These are phyloP conservation scores for Aspergillus ustus DNA, from an alignment of 2,329 filamentous ascomycete genomes.

Conservation along the genomic window DNA sequence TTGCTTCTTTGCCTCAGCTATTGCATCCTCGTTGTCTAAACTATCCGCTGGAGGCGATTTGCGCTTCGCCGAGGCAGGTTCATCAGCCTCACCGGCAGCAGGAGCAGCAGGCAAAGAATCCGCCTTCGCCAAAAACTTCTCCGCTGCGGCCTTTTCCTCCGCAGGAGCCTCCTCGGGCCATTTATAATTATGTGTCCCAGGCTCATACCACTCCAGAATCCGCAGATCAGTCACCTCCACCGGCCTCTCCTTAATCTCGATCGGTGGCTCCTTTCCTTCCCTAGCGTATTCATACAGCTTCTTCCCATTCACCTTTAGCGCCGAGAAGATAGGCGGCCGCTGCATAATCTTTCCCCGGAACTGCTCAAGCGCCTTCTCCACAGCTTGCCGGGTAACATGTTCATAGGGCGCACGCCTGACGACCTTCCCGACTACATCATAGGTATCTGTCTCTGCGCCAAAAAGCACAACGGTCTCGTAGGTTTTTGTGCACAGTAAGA, in stretches of 20 bases:
- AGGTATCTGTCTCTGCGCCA: constrained; percentile 89
- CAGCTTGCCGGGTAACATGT: constrained; percentile 77
- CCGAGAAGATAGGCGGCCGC: constrained; percentile 89
- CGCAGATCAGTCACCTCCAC: constrained; percentile 80
- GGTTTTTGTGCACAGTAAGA: constrained; percentile 86
- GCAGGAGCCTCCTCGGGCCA: constrained; percentile 80
- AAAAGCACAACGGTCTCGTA: constrained; percentile 92
- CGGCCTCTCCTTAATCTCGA: constrained; percentile 78
- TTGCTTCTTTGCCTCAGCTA: constrained; percentile 33
- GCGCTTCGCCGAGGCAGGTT: constrained; percentile 34
- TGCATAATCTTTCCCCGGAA: constrained; percentile 88
- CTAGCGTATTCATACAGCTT: constrained; percentile 94
- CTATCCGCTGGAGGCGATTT: constrained; percentile 38
- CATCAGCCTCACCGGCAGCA: constrained; percentile 33
- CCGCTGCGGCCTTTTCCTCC: constrained; percentile 75
- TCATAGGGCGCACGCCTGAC: constrained; percentile 75
- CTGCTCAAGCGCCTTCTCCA: constrained; percentile 74
- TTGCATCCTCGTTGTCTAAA: constrained; percentile 18
- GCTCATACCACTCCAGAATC: constrained; percentile 80
- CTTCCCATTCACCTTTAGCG: constrained; percentile 91
- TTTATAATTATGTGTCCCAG: constrained; percentile 75
- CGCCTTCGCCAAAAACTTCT: constrained; percentile 62
- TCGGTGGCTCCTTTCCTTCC: constrained; percentile 82
- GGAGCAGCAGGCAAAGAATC: constrained; percentile 29
- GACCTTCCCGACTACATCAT: constrained; percentile 84